Evolutionary conservation across 2,329 filamentous ascomycete species (phyloP).

Genomic region (Sclerotinia sclerotiorum): DNA sequence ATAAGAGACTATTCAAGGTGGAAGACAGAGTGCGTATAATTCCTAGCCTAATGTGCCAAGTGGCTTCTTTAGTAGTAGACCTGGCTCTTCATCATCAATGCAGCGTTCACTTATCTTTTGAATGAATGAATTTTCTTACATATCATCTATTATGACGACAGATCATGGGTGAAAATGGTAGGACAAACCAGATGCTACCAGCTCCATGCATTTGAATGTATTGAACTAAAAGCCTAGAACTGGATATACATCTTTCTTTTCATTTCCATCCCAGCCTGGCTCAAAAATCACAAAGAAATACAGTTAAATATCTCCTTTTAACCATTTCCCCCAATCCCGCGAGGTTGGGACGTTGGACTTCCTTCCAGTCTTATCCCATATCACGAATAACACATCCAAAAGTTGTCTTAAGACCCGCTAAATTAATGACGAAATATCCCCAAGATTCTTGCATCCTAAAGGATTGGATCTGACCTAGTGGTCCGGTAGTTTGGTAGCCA

Average conservation of each 20-base stretch:
- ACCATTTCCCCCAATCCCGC: no score
- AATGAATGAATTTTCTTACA: background rate
- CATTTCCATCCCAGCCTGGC: no score
- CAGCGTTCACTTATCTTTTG: background rate
- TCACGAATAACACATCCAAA: no score
- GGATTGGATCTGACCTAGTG: conserved; percentile 6
- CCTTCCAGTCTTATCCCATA: no score
- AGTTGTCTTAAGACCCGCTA: no score
- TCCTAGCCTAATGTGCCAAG: background rate
- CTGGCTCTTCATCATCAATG: background rate
- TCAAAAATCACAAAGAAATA: no score
- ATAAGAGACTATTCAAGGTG: background rate
- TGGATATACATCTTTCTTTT: background rate
- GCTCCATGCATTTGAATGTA: background rate
- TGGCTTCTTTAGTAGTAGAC: background rate
- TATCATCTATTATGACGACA: background rate
- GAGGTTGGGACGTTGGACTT: no score
- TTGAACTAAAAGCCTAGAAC: background rate
- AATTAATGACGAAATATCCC: no score
- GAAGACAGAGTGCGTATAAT: background rate
- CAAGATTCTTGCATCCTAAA: background rate
- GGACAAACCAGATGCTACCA: background rate
- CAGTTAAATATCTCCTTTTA: no score
- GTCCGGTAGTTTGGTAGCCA: background rate
- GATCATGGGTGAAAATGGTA: background rate